These are phyloP conservation scores for Alternaria consortialis DNA, from an alignment of 2,329 filamentous ascomycete species.

Conservation along the genomic window DNA sequence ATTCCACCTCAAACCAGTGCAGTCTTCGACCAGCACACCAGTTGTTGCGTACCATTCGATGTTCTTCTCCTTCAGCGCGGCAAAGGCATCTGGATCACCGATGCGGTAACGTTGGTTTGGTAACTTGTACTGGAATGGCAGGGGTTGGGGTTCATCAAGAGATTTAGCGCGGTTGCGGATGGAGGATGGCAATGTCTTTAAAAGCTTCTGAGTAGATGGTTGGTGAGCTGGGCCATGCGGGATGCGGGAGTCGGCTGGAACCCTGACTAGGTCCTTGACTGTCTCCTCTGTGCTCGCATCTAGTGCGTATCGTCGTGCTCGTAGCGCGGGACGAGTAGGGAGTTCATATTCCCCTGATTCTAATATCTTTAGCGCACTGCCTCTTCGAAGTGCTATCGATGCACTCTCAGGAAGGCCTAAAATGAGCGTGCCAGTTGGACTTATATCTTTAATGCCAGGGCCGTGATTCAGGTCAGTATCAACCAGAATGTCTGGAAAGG, in stretches of 20 bases:
- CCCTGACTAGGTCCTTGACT: neutral
- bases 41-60: constrained; percentile 9
- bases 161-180: constrained; percentile 3
- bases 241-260: neutral
- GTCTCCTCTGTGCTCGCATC: neutral
- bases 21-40: neutral
- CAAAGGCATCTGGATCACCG: neutral
- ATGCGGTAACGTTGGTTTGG: constrained; percentile 4
- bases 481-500: neutral
- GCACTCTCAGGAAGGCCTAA: neutral
- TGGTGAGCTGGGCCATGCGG: neutral
- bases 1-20: neutral
- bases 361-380: neutral
- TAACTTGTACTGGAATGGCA: neutral
- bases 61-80: neutral
- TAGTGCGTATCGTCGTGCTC: neutral
- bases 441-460: neutral
- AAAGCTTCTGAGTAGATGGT: neutral
- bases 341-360: neutral
- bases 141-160: neutral
- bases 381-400: neutral
- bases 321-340: neutral
- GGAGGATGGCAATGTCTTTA: constrained; percentile 1
- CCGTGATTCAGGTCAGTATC: neutral
- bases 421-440: neutral